These are phyloP conservation scores for Bondarzewia mesenterica DNA, from an alignment of 1,284 basidiomycete species.

Conservation along the genomic window DNA sequence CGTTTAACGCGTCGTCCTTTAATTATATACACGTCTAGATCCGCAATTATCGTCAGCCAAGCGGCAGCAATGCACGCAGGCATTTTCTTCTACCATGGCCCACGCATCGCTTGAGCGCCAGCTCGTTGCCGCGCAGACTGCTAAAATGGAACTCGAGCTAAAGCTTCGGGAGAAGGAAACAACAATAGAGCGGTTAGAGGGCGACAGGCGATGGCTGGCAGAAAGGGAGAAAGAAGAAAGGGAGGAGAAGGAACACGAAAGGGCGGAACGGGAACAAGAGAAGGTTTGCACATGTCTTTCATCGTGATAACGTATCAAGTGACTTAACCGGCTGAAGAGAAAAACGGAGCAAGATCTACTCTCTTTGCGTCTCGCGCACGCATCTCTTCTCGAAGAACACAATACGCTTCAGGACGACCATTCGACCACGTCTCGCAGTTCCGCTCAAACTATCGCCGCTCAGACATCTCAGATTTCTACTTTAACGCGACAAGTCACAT, in stretches of 20 bases:
- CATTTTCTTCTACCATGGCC: conserved; percentile 48
- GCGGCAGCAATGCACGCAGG: conserved; percentile 51
- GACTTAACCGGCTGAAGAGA: conserved; percentile 13
- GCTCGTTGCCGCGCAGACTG: conserved; percentile 46
- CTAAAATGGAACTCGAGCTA: conserved; percentile 52
- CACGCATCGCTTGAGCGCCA: conserved; percentile 55
- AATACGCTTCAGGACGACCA: conserved; percentile 49
- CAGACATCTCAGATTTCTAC: conserved; percentile 43
- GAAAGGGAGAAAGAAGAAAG: conserved; percentile 51
- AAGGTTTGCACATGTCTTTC: conserved; percentile 31
- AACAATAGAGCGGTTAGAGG: conserved; percentile 48
- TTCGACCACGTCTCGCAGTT: conserved; percentile 33
- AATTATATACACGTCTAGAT: conserved; percentile 27
- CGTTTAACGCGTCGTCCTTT: not conserved
- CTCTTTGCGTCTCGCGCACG: conserved; percentile 35
- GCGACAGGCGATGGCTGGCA: conserved; percentile 55
- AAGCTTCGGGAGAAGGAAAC: conserved; percentile 54
- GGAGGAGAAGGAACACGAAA: conserved; percentile 51
- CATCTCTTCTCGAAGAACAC: conserved; percentile 43
- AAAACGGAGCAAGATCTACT: conserved; percentile 37
- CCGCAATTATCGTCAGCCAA: conserved; percentile 54
- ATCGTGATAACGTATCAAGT: not conserved
- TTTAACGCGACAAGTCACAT: conserved; percentile 32
- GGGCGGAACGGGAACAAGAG: conserved; percentile 36
- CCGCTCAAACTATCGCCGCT: conserved; percentile 35